Evolutionary conservation across 768 basidiomycete species (phyloP).

Genomic region (Pluteus cervinus): DNA sequence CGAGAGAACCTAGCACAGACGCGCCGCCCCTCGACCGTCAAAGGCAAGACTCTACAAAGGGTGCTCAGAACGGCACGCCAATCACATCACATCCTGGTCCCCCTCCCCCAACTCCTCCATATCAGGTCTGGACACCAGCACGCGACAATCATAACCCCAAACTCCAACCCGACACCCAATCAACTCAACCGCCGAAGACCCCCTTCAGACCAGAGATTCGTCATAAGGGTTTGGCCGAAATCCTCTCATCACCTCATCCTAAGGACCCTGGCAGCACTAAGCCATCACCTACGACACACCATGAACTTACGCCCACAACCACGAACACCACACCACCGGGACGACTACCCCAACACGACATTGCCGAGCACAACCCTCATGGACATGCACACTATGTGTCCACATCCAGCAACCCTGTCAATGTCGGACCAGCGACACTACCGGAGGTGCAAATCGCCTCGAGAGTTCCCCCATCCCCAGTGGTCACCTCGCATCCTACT

Average conservation of each 20-base stretch:
- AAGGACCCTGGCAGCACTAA: neutral
- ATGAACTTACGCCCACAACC: neutral
- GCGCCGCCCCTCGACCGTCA: too few relatives aligned
- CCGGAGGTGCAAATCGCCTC: too few relatives aligned
- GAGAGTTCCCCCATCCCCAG: too few relatives aligned
- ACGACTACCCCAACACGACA: too few relatives aligned
- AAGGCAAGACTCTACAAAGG: too few relatives aligned
- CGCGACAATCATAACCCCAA: neutral
- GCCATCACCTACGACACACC: neutral
- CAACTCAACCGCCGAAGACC: neutral
- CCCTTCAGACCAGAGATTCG: neutral
- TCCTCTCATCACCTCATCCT: neutral
- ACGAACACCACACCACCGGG: neutral
- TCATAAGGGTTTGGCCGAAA: constrained; percentile 5
- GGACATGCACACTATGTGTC: constrained; percentile 6
- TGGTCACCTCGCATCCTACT: too few relatives aligned
- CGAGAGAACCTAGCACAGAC: too few relatives aligned
- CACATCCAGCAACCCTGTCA: too few relatives aligned
- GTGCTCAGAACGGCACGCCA: too few relatives aligned
- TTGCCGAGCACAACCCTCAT: too few relatives aligned
- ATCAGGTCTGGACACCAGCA: neutral
- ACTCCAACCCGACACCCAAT: neutral
- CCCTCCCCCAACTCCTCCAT: neutral
- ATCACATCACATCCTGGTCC: too few relatives aligned
- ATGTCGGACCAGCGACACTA: too few relatives aligned